Evolutionary conservation across 352 stramenopile genomes (phyloP), one percentile per base, ranked within the genome.

Genomic region (Thraustotheca clavata): DNA sequence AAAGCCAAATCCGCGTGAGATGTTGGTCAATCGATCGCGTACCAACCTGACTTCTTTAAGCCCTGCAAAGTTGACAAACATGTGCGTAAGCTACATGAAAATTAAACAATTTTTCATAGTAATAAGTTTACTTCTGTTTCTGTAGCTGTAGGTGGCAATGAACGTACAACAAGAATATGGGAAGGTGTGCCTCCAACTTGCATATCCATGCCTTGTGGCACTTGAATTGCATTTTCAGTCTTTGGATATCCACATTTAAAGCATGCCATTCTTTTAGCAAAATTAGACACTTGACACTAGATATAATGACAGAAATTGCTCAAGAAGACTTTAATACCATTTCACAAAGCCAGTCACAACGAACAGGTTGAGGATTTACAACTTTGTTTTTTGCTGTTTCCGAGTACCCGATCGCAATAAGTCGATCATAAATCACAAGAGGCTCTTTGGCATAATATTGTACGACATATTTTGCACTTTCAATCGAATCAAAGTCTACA

Each of bases 221-320:
- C 70, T 31, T 86, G 77, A 49, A 74, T 67, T 6, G 69, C 62
- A 9, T 74, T 36, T 29, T 71, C 65, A 1, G 69, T 59, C 27
- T 75, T 86, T 0, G 73, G 67, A 16, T 59, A 68, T 9, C 79
- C 75, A 65, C 84, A 94, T 67, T 89, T 87, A 68, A 91, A 91
- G 49, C 84, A 94, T 34, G 52, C 69, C 3, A 69, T 69, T 26
- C 84, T 72, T 18, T 79, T 69, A 14, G 75, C 76, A 65, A 91
- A 94, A 59, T 91, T 94, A 12, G 73, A 79, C n/a, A 73, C 71
- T 38, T 86, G 70, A 60, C 84, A 94, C 84, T 94, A 46, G 22
- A 11, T 59, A 11, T 52, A 12, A 61, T 32, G 38, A 22, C 33
- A 8, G 32, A 0, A 32, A 8, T 49, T 59, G 16, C 62, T 27